Percentiles rank a stretch among this genome's conserved stretches.
These are phyloP conservation scores for Neopestalotiopsis clavispora DNA, from an alignment of 2,329 filamentous ascomycete species.

Conservation along the genomic window DNA sequence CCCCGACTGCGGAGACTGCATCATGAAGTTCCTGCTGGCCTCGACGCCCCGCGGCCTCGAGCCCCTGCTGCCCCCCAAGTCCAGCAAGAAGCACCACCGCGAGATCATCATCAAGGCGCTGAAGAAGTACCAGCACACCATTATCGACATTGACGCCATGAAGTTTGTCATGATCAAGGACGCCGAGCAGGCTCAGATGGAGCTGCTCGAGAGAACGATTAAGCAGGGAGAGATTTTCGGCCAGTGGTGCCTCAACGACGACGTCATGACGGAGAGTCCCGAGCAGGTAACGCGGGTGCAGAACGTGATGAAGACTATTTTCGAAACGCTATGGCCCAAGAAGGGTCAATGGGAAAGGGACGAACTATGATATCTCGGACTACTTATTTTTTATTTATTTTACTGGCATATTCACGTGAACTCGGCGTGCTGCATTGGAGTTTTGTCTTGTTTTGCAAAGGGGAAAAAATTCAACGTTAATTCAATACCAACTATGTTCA, in stretches of 20 bases:
- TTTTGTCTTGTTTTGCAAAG: background rate
- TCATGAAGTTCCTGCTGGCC: slow-evolving; percentile 45
- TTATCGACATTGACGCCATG: slow-evolving; percentile 45
- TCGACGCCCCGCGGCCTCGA: slow-evolving; percentile 39
- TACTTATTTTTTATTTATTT: background rate
- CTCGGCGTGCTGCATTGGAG: background rate
- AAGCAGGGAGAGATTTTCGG: slow-evolving; percentile 39
- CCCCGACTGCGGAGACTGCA: slow-evolving; percentile 46
- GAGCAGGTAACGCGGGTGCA: slow-evolving; percentile 38
- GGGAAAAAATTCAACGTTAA: background rate
- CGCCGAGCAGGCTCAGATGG: slow-evolving; percentile 44
- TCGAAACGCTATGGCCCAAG: slow-evolving; percentile 37
- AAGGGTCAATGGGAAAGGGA: slow-evolving; percentile 30
- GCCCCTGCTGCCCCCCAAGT: slow-evolving; percentile 40
- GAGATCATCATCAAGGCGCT: slow-evolving; percentile 41
- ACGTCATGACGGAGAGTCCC: slow-evolving; percentile 43
- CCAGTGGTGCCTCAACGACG: slow-evolving; percentile 48
- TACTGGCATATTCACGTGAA: background rate
- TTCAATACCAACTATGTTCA: background rate
- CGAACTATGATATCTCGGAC: slow-evolving; percentile 5
- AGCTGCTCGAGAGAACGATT: slow-evolving; percentile 41
- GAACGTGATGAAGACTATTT: slow-evolving; percentile 39
- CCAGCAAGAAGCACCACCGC: slow-evolving; percentile 35
- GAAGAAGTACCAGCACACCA: slow-evolving; percentile 45
- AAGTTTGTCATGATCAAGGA: slow-evolving; percentile 49